A percentile compares a stretch with the other conserved stretches of the same genome.
These are phyloP conservation scores for Phytopythium oedochilum DNA, from an alignment of 352 stramenopile species.

Conservation along the genomic window DNA sequence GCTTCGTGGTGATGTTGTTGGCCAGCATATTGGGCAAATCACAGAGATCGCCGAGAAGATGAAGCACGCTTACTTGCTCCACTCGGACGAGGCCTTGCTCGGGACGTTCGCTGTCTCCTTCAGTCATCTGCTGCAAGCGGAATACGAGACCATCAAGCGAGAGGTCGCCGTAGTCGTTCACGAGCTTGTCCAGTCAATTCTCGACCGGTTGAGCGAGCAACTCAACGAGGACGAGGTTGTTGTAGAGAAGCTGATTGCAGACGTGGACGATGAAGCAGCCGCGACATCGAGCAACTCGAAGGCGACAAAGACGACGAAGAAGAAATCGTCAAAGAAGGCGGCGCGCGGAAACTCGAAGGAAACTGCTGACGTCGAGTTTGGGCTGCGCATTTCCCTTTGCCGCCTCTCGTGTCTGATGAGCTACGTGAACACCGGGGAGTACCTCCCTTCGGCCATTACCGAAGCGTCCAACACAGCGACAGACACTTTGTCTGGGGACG, in stretches of 20 bases:
- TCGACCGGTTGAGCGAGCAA: conserved; percentile 52
- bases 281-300: conserved; percentile 12
- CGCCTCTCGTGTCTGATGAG: conserved; percentile 57
- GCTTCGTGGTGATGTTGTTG: conserved; percentile 54
- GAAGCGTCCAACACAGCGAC: neutral
- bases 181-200: conserved; percentile 61
- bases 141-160: conserved; percentile 74
- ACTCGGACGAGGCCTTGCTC: conserved; percentile 72
- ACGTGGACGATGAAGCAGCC: conserved; percentile 14
- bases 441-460: conserved; percentile 23
- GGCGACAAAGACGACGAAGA: conserved; percentile 19
- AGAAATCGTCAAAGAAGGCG: conserved; percentile 12
- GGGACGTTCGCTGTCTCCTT: conserved; percentile 61
- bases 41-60: conserved; percentile 74
- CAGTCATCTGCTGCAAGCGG: conserved; percentile 59
- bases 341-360: conserved; percentile 23
- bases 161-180: conserved; percentile 73
- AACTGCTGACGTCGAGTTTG: conserved; percentile 64
- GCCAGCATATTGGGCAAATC: conserved; percentile 60
- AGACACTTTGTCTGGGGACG: neutral
- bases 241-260: conserved; percentile 12
- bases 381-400: conserved; percentile 49
- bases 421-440: conserved; percentile 63
- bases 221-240: conserved; percentile 53
- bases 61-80: conserved; percentile 59